Evolutionary conservation across 495 filamentous ascomycete genomes (phyloP).

Genomic region (Lepraria neglecta): DNA sequence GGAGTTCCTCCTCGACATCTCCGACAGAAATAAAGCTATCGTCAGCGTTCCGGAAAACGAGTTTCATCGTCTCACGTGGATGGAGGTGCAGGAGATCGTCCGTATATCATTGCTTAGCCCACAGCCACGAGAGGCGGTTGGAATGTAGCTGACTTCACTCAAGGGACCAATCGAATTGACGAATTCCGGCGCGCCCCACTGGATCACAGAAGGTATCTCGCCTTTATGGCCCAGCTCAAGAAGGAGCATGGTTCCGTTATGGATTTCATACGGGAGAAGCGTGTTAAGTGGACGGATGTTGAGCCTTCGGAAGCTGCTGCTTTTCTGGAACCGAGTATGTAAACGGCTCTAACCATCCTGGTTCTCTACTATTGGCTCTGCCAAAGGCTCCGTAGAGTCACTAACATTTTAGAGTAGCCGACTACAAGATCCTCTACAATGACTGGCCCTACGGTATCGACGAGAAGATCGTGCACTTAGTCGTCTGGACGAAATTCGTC

Average conservation of each 20-base stretch:
- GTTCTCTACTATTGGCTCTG: too few relatives aligned
- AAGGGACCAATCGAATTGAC: conserved; percentile 57
- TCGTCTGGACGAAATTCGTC: conserved; percentile 88
- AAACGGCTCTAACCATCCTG: too few relatives aligned
- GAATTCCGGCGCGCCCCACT: conserved; percentile 68
- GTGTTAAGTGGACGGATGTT: conserved; percentile 58
- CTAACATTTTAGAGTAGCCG: conserved; percentile 39
- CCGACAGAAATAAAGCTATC: conserved; percentile 51
- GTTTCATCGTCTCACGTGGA: conserved; percentile 56
- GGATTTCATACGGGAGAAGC: conserved; percentile 60
- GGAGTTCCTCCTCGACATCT: conserved; percentile 53
- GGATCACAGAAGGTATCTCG: conserved; percentile 64
- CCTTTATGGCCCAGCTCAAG: conserved; percentile 55
- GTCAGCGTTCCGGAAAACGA: conserved; percentile 58
- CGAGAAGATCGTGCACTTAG: conserved; percentile 66
- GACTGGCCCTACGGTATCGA: conserved; percentile 91
- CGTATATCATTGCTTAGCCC: conserved; percentile 29
- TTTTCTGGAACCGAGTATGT: conserved; percentile 47
- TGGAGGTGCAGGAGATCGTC: conserved; percentile 55
- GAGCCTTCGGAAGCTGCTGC: conserved; percentile 34
- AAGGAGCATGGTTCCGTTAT: conserved; percentile 64
- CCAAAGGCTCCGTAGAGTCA: too few relatives aligned
- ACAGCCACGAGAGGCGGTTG: neutral
- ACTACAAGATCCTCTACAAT: conserved; percentile 71
- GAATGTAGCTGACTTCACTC: neutral